Conservation (phyloP, 345 rosid species). For the Euphorbia lathyris region DNA sequence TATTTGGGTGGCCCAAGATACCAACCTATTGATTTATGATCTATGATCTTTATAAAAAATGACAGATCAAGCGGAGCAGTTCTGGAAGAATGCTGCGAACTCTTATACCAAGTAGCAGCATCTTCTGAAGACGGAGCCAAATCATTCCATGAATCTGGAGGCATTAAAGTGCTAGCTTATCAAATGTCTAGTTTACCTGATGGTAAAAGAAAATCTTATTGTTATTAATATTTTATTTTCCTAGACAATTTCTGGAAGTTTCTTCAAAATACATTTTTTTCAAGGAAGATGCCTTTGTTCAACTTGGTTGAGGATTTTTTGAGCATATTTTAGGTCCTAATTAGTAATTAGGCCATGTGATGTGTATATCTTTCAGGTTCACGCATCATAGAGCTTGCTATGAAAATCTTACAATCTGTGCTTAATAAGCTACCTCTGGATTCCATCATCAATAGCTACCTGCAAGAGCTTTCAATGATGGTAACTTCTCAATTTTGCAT, state of each 20-base stretch:
- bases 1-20: not conserved
- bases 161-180: slow-evolving; percentile 61
- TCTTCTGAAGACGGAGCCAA: slow-evolving; percentile 53
- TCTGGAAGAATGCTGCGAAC: slow-evolving; percentile 72
- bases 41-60: not conserved
- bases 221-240: not conserved
- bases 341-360: not conserved
- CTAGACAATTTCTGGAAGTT: not conserved
- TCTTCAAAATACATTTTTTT: not conserved
- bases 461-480: slow-evolving; percentile 51
- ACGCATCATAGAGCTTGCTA: slow-evolving; percentile 64
- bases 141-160: slow-evolving; percentile 54
- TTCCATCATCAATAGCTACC: slow-evolving; percentile 32
- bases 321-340: not conserved
- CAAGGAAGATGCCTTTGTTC: not conserved
- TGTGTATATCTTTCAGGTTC: slow-evolving; percentile 50
- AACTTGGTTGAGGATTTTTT: not conserved
- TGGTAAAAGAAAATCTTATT: slow-evolving; percentile 40
- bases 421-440: slow-evolving; percentile 47
- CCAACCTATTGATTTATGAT: not conserved
- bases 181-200: slow-evolving; percentile 54
- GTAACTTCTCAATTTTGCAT: slow-evolving; percentile 38
- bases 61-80: slow-evolving; percentile 39
- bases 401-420: slow-evolving; percentile 57
- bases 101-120: slow-evolving; percentile 61